Base-by-base conservation (phyloP, 352 stramenopile genomes). In the Phytophthora sansomeana region DNA sequence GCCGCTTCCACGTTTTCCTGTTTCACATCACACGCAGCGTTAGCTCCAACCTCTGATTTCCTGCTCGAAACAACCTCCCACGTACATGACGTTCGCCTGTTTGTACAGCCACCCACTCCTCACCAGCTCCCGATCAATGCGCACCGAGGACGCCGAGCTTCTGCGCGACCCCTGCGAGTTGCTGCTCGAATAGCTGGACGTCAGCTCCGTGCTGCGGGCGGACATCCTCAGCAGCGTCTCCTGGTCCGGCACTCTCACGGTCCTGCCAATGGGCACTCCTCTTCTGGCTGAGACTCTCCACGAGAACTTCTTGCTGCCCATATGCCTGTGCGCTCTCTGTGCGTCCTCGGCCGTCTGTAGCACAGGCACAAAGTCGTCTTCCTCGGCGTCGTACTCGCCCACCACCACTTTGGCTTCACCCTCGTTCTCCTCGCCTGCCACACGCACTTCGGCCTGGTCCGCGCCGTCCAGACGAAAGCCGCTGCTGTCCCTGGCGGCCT, bases 1-100 rank as follows among this genome's bases (percentile, higher is more conserved):
- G 78, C 29, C 85, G 87, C 61, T 96, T 96, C 89, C 89, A 96
- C 21, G 82, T 92, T 81, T 93, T 93, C 74, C 79, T 86, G 42
- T 62, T 47, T 26, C 29, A 73, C 14, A 74, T n/a, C n/a, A n/a
- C n/a, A n/a, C n/a, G n/a, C n/a, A n/a, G n/a, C 5, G 17, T n/a
- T 21, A 11, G 44, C 19, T 19, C 4, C 13, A 16, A 21, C 16
- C n/a, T 21, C n/a, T n/a, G n/a, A n/a, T 43, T 43, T 14, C 36
- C 36, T 43, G 5, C 10, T 21, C 21, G 4, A 41, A 17, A 8
- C 35, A 36, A 14, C 2, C 1, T 29, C 29, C 5, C n/a, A 75
- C 73, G 55, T 78, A 86, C 80, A 85, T 75, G 50, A 90, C 81
- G 46, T 90, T 78, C 4, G 77, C 72, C 51, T 88, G 81, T 30